Evolutionary conservation across 1,139 yeast species (phyloP).

Genomic region (Yamadazyma aaseri): DNA sequence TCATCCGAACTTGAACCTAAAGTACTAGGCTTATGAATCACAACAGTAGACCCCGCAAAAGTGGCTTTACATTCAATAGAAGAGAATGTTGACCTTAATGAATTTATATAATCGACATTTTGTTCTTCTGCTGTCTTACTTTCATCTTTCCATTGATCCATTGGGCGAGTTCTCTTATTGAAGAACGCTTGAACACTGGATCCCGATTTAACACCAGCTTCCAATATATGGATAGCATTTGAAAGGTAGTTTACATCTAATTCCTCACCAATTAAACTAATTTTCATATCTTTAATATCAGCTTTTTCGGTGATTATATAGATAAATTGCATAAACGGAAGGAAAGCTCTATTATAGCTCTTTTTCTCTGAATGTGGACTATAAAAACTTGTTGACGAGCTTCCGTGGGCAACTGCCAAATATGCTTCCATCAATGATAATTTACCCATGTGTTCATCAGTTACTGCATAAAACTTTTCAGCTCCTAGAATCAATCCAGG

Average conservation of each 20-base stretch:
- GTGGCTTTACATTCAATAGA: conserved; percentile 52
- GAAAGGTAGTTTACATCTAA: conserved; percentile 64
- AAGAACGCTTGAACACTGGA: conserved; percentile 41
- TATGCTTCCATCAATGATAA: conserved; percentile 64
- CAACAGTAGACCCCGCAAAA: conserved; percentile 72
- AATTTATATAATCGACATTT: conserved; percentile 21
- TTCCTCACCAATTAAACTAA: conserved; percentile 59
- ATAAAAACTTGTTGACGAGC: conserved; percentile 49
- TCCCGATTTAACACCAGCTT: conserved; percentile 45
- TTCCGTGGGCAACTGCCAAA: conserved; percentile 64
- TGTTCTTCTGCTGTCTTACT: conserved; percentile 16
- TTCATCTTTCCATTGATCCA: conserved; percentile 14
- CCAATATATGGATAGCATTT: conserved; percentile 48
- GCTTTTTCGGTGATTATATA: conserved; percentile 41
- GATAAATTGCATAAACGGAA: conserved; percentile 64
- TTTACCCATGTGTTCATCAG: conserved; percentile 63
- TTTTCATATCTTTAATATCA: conserved; percentile 36
- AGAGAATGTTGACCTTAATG: conserved; percentile 33
- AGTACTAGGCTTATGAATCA: conserved; percentile 43
- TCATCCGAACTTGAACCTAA: conserved; percentile 29
- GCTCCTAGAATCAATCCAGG: conserved; percentile 80
- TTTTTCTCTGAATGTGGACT: conserved; percentile 46
- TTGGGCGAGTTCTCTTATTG: conserved; percentile 20
- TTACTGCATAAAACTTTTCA: conserved; percentile 62
- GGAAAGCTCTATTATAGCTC: conserved; percentile 57